Conservation (phyloP, 306 rosid species). For the Arachis stenosperma region DNA sequence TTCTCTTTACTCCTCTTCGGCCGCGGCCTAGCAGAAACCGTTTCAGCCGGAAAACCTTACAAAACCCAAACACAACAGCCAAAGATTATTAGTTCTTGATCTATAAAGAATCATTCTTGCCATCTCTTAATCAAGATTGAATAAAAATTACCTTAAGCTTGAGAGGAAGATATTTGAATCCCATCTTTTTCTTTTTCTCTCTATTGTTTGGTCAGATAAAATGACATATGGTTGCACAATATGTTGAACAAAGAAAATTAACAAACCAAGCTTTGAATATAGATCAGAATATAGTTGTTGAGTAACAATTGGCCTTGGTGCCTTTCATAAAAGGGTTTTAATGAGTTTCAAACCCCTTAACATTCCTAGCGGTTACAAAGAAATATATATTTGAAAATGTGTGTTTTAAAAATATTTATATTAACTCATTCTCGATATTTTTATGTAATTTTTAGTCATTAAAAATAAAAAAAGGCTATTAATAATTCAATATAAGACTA, state of each 20-base stretch:
- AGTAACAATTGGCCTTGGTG: slow-evolving; percentile 34
- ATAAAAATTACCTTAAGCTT: slow-evolving; percentile 43
- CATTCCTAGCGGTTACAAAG: no score
- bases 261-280: slow-evolving; percentile 18
- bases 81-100: slow-evolving; percentile 11
- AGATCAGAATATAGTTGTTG: slow-evolving; percentile 13
- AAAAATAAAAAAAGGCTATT: no score
- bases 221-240: background rate
- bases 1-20: slow-evolving; percentile 44
- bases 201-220: slow-evolving; percentile 19
- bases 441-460: no score
- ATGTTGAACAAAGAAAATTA: slow-evolving; percentile 11
- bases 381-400: no score
- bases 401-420: no score
- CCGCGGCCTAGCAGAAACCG: slow-evolving; percentile 48
- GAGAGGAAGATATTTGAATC: slow-evolving; percentile 46
- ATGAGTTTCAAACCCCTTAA: slow-evolving; percentile 10
- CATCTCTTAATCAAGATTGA: slow-evolving; percentile 4
- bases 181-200: slow-evolving; percentile 32
- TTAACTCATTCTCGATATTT: no score
- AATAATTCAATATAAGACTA: no score
- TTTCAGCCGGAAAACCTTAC: slow-evolving; percentile 59
- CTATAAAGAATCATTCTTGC: slow-evolving; percentile 16
- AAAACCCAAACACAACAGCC: background rate
- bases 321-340: slow-evolving; percentile 12